Percentiles rank a stretch among this genome's conserved stretches.
Conservation (phyloP, 2,329 filamentous ascomycete genomes). For the Ascosphaera apis region DNA sequence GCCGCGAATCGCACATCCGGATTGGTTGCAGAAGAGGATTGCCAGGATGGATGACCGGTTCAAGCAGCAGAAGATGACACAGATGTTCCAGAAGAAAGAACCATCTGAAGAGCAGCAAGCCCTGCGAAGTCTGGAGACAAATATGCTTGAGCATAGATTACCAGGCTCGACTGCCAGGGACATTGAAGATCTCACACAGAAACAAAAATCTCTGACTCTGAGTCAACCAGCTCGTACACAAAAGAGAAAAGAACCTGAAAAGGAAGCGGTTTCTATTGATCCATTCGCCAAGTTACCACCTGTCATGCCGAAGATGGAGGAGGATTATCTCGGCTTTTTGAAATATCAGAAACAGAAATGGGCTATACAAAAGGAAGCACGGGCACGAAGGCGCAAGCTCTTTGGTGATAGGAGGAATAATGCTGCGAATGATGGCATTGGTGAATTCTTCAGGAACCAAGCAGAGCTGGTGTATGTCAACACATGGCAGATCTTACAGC, state of each 20-base stretch:
- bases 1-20: conserved; percentile 76
- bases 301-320: conserved; percentile 59
- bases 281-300: conserved; percentile 64
- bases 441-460: conserved; percentile 67
- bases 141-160: conserved; percentile 33
- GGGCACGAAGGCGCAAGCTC: conserved; percentile 62
- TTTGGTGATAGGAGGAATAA: conserved; percentile 59
- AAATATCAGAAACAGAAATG: conserved; percentile 96
- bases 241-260: conserved; percentile 54
- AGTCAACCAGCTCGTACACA: conserved; percentile 21
- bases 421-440: conserved; percentile 36
- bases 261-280: conserved; percentile 39
- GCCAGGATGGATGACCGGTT: conserved; percentile 90
- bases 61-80: conserved; percentile 97
- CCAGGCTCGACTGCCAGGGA: conserved; percentile 32
- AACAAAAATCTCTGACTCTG: conserved; percentile 38
- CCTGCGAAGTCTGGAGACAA: conserved; percentile 32
- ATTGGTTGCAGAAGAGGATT: conserved; percentile 88
- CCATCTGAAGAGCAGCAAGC: conserved; percentile 34
- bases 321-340: conserved; percentile 73
- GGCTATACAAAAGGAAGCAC: conserved; percentile 88
- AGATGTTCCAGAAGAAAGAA: conserved; percentile 49
- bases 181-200: conserved; percentile 52
- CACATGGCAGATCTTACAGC: conserved; percentile 85
- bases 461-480: conserved; percentile 74